Evolutionary conservation across 768 basidiomycete genomes (phyloP), one percentile per base, ranked within the genome.

Genomic region (Leccinum ochraceum): DNA sequence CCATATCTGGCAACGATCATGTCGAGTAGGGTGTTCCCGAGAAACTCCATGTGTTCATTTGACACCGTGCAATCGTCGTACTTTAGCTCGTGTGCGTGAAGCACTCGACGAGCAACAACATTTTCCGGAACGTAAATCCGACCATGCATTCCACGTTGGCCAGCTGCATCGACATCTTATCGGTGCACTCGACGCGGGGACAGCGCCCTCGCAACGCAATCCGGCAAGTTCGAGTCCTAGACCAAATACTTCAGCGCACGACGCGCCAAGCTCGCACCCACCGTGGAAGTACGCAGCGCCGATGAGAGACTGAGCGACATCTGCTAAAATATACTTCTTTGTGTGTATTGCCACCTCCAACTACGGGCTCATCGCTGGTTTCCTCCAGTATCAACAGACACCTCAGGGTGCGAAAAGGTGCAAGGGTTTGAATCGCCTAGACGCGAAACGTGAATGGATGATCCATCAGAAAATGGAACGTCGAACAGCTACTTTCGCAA

Each of bases 221-320:
- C 64, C 1, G 78, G 69, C 1, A 87, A 69, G 0, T 54, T 79
- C 79, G 30, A 91, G 66, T 3, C 85, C 86, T 10, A 91, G 74
- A 57, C 78, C 81, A 62, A 90, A 91, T 53, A 84, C 75, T 56
- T 80, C 78, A 53, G 75, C 76, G 66, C 83, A 87, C 62, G 86
- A 81, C 56, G 85, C 80, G 0, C 83, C 87, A 1, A 87, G 74
- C 52, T 82, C 77, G 53, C 88, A 84, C 8, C 85, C 81, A 0
- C 89, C 89, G 60, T 88, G 81, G 4, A 89, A 70, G 71, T 87
- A 90, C 0, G 88, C 82, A 6, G 90, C 92, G 1, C 94, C 94
- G 24, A 94, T 88, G 10, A 92, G 75, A 3, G 92, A 83, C 73
- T 96, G 94, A 5, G 94, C 81, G 6, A 94, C 87, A 62, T 95